These are phyloP conservation scores for Albizia julibrissin DNA, from an alignment of 306 rosid genomes.

Conservation along the genomic window DNA sequence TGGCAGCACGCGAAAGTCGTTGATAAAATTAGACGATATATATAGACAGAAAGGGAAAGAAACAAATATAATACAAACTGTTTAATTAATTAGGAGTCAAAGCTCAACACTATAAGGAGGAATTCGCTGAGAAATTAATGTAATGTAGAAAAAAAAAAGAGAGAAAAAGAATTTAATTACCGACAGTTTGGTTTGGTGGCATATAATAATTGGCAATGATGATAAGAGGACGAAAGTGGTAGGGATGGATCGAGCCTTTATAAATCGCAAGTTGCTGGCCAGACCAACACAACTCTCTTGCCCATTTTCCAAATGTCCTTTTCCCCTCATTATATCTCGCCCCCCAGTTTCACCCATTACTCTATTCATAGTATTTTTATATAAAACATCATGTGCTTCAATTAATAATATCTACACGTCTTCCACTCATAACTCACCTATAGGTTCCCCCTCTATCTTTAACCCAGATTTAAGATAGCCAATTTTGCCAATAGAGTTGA, in stretches of 20 bases:
- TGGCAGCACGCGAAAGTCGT: constrained; percentile 16
- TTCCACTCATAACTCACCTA: not conserved
- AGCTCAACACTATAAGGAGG: not conserved
- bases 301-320: not conserved
- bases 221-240: constrained; percentile 20
- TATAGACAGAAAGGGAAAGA: constrained; percentile 24
- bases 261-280: not conserved
- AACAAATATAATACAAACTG: not conserved
- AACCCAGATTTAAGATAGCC: too few species aligned
- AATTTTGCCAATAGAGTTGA: too few species aligned
- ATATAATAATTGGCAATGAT: constrained; percentile 36
- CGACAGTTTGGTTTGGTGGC: constrained; percentile 16
- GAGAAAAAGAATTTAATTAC: constrained; percentile 7
- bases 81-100: not conserved
- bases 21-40: constrained; percentile 8
- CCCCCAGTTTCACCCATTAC: not conserved
- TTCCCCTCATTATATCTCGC: not conserved
- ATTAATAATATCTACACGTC: not conserved
- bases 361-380: not conserved
- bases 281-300: not conserved
- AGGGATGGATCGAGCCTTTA: constrained; percentile 19
- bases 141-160: not conserved
- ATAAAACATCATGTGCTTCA: not conserved
- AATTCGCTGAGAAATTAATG: not conserved
- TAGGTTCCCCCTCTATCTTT: too few species aligned